Evolutionary conservation across 192 early-diverging fungal species (phyloP).

Genomic region (Lunasporangiospora selenospora): DNA sequence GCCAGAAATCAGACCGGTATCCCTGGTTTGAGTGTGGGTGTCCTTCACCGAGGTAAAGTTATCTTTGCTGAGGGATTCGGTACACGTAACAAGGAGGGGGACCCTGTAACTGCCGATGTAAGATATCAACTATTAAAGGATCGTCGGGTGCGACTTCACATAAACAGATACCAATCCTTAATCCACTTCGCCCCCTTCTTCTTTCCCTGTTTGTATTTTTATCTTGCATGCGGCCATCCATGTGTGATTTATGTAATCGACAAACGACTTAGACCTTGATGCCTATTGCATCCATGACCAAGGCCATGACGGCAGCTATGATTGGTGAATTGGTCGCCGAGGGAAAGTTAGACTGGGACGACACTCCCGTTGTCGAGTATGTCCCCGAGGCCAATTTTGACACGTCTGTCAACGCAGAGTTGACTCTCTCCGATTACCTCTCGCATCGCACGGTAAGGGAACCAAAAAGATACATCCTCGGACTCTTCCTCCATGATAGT

Average conservation of each 20-base stretch:
- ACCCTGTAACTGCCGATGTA: constrained; percentile 13
- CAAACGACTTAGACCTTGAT: constrained; percentile 24
- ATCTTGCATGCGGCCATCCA: too few species aligned
- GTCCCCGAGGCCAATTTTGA: constrained; percentile 18
- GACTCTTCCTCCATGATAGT: background rate
- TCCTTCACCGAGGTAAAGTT: constrained; percentile 1
- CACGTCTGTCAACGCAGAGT: constrained; percentile 5
- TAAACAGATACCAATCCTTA: too few species aligned
- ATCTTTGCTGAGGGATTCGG: constrained; percentile 16
- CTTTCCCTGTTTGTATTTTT: too few species aligned
- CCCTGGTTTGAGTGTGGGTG: constrained; percentile 7
- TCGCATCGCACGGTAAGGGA: constrained; percentile 33
- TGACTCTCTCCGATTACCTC: constrained; percentile 16
- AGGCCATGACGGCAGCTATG: constrained; percentile 25
- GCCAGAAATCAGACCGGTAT: constrained; percentile 7
- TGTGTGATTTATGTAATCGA: background rate
- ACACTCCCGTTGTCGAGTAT: constrained; percentile 21
- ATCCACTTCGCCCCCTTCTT: too few species aligned
- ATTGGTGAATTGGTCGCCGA: constrained; percentile 33
- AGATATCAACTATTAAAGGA: too few species aligned
- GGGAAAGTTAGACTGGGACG: constrained; percentile 33
- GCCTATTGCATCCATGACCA: constrained; percentile 25
- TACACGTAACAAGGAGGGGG: background rate
- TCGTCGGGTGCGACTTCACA: too few species aligned
- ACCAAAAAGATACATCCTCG: background rate